Evolutionary conservation across 2,329 filamentous ascomycete genomes (phyloP), one percentile per base, ranked within the genome.

Genomic region (Calonectria naviculata): DNA sequence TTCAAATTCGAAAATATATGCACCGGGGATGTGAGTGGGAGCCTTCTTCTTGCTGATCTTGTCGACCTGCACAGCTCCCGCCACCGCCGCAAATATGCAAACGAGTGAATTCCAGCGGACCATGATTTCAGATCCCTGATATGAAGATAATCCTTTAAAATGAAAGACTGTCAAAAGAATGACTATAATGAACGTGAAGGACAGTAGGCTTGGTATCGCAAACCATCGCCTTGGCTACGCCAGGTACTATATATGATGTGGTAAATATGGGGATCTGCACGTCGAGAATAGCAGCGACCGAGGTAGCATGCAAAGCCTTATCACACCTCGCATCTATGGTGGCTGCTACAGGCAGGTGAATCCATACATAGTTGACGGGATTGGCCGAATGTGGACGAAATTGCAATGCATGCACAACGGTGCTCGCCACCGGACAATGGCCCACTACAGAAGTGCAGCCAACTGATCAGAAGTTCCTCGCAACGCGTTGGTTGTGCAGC

Each of bases 1-100:
- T 58, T 58, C 52, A 13, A 58, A 58, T 13, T 58, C 52, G 31
- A 58, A 58, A 58, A 58, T 58, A 36, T 58, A 58, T 6, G 52
- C 52, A 17, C 52, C 52, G 15, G 52, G 52, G 6, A 58, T 31
- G 4, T 28, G 52, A 58, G 52, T 13, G 31, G 52, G 52, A 24
- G 52, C 31, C 52, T 58, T 58, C 4, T 17, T 58, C 52, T 58
- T 58, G 52, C 52, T 58, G 2, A 58, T 38, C 52, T 58, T 58
- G 17, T 58, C 52, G 15, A 58, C 31, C 52, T 58, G 13, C 52
- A 58, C 52, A n/a, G 52, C 52, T 36, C 52, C 52, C 31, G 52
- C 52, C 13, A 38, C 52, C 31, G 52, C 34, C 10, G 52, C 52
- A 15, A 38, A 58, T 3, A 38, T 29, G 31, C 52, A 58, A 19